A percentile compares a stretch with the other conserved stretches of the same genome.
Evolutionary conservation across 495 filamentous ascomycete species (phyloP).

Genomic region (Aspergillus mulundensis): DNA sequence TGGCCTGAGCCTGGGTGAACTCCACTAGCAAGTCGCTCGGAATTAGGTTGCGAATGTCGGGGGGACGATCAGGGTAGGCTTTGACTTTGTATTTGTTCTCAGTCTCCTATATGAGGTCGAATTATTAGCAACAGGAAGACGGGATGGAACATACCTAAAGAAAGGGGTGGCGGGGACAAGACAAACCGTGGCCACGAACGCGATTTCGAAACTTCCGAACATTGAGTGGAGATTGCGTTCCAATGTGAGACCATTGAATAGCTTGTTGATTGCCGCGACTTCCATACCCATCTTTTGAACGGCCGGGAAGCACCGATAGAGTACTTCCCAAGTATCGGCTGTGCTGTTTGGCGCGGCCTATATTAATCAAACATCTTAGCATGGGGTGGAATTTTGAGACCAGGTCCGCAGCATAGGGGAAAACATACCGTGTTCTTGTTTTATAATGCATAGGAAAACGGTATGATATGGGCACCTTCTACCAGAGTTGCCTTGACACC

Average conservation of each 20-base stretch:
- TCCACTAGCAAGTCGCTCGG: not conserved
- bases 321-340: not conserved
- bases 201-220: constrained; percentile 7
- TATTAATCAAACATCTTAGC: not conserved
- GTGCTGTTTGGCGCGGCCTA: not conserved
- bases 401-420: too few species aligned
- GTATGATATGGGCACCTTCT: not conserved
- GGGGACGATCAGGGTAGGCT: not conserved
- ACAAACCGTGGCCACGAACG: constrained; percentile 4
- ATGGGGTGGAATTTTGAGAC: too few species aligned
- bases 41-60: not conserved
- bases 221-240: not conserved
- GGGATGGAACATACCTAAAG: too few species aligned
- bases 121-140: not conserved
- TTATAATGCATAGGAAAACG: not conserved
- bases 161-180: not conserved
- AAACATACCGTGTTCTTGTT: not conserved
- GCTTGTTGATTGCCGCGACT: constrained; percentile 1
- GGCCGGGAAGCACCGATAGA: not conserved
- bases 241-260: constrained; percentile 4
- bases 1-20: not conserved
- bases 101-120: too few species aligned
- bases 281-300: not conserved
- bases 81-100: not conserved
- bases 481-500: not conserved